Conservation (phyloP, 1,284 basidiomycete genomes). For the Rhodotorula sp. region DNA sequence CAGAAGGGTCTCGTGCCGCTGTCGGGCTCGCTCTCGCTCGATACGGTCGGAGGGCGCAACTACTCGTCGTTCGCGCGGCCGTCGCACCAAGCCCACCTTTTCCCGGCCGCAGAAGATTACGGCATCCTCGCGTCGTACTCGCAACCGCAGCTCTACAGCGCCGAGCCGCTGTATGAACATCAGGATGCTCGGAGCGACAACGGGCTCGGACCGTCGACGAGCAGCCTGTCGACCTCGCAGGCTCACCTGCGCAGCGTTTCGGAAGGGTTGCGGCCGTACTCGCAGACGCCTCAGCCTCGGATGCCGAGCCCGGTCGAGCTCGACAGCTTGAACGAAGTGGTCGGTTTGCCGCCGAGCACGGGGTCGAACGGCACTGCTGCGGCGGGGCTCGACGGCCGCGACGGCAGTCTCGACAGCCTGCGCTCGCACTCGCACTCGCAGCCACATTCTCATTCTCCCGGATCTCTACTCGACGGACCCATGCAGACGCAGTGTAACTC, state of each 20-base stretch:
- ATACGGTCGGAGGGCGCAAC: background rate
- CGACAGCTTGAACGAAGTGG: background rate
- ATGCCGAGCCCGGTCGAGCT: background rate
- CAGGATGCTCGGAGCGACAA: background rate
- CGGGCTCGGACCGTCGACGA: background rate
- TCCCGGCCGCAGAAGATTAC: slow-evolving; percentile 27
- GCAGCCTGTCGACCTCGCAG: background rate
- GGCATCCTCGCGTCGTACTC: slow-evolving; percentile 7
- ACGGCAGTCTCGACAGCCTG: too few relatives aligned
- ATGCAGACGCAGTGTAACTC: too few relatives aligned
- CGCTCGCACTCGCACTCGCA: too few relatives aligned
- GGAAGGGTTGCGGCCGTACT: background rate
- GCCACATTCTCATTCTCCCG: too few relatives aligned
- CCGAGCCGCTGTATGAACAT: background rate
- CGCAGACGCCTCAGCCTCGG: background rate
- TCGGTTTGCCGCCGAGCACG: too few relatives aligned
- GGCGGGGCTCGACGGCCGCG: too few relatives aligned
- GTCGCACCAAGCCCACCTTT: slow-evolving; percentile 9
- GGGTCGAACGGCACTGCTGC: too few relatives aligned
- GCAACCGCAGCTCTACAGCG: background rate
- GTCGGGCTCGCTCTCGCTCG: background rate
- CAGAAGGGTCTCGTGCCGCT: background rate
- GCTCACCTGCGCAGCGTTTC: background rate
- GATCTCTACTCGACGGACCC: too few relatives aligned
- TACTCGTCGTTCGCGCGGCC: background rate